A percentile compares a stretch with the other conserved stretches of the same genome.
These are phyloP conservation scores for Kwoniella pini DNA, from an alignment of 768 basidiomycete genomes.

Conservation along the genomic window DNA sequence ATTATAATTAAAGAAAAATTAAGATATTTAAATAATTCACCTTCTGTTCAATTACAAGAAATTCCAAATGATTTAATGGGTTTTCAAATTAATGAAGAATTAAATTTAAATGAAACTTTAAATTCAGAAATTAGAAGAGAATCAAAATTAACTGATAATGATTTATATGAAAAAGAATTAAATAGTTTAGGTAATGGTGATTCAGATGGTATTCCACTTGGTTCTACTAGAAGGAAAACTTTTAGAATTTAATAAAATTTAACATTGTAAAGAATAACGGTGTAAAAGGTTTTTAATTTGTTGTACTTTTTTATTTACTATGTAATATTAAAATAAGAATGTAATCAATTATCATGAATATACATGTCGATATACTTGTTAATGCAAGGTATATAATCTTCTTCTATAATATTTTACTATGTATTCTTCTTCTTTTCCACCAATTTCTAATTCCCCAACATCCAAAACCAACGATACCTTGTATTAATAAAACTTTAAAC, in stretches of 20 bases:
- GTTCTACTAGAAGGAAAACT: not conserved
- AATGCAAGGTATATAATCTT: too few species aligned
- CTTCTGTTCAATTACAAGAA: conserved; percentile 95
- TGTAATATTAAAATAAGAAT: too few species aligned
- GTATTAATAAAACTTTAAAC: conserved; percentile 10
- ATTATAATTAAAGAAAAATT: conserved; percentile 81
- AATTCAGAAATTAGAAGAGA: conserved; percentile 70
- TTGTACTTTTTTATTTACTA: too few species aligned
- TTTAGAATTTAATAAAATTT: not conserved
- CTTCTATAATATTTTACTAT: conserved; percentile 10
- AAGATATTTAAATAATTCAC: conserved; percentile 88
- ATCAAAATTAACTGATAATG: not conserved
- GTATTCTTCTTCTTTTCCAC: conserved; percentile 20
- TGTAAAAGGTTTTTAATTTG: too few species aligned
- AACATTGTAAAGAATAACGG: too few species aligned
- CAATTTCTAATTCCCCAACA: conserved; percentile 8
- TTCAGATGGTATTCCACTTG: not conserved
- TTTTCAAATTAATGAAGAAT: conserved; percentile 69
- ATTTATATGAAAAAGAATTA: conserved; percentile 15
- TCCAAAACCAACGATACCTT: conserved; percentile 10
- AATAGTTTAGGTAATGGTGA: conserved; percentile 11
- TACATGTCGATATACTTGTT: too few species aligned
- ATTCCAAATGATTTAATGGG: conserved; percentile 86
- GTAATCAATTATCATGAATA: too few species aligned
- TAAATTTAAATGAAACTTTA: conserved; percentile 69